Evolutionary conservation across 176 grass and related monocot species (phyloP).

Genomic region (Phyllostachys edulis): DNA sequence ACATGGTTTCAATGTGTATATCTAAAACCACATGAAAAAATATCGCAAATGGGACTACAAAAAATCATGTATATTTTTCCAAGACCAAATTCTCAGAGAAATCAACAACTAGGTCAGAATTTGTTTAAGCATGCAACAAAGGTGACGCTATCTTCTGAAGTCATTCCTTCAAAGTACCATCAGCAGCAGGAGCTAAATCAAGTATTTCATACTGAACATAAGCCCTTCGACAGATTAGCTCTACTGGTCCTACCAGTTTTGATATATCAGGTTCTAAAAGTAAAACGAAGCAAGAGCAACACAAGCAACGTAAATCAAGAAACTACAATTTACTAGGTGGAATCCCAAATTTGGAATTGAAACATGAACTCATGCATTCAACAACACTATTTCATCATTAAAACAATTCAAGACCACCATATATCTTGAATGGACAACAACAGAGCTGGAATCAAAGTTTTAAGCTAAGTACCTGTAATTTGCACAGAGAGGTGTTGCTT

Average conservation of each 20-base stretch:
- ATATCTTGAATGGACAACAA: not conserved
- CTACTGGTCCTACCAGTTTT: not conserved
- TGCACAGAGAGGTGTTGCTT: not conserved
- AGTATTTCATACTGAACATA: not conserved
- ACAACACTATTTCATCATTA: not conserved
- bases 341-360: not conserved
- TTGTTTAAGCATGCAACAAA: not conserved
- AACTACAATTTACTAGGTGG: not conserved
- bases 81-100: not conserved
- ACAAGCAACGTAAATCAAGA: conserved; percentile 13
- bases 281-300: not conserved
- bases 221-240: conserved; percentile 7
- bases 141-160: not conserved
- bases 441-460: not conserved
- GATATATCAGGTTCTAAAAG: not conserved
- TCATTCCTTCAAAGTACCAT: not conserved
- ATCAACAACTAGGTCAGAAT: not conserved
- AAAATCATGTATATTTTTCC: not conserved
- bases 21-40: conserved; percentile 11
- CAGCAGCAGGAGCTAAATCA: not conserved
- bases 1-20: not conserved
- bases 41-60: not conserved
- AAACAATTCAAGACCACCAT: not conserved
- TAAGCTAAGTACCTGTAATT: not conserved
- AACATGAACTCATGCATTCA: not conserved